These are phyloP conservation scores for Colletotrichum brevisporum DNA, from an alignment of 2,329 filamentous ascomycete species.

Conservation along the genomic window DNA sequence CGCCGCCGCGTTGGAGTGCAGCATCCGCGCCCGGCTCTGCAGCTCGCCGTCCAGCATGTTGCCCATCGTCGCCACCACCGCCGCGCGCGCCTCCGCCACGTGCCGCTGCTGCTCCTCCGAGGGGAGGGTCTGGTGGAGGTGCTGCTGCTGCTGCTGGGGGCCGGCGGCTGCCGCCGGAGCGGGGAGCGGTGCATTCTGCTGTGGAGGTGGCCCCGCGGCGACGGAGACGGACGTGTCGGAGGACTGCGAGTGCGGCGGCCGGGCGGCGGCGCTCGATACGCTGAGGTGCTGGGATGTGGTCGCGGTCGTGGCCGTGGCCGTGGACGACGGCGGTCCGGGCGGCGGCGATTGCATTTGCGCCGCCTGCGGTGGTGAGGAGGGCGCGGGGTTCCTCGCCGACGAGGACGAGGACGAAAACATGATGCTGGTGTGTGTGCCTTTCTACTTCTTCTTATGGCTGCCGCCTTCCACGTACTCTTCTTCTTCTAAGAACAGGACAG, in stretches of 20 bases:
- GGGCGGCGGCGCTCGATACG: constrained; percentile 35
- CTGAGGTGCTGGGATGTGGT: constrained; percentile 31
- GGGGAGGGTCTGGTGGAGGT: constrained; percentile 55
- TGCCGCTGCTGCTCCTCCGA: constrained; percentile 60
- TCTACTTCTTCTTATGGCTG: too few species aligned
- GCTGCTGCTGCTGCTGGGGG: constrained; percentile 13
- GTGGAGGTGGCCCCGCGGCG: constrained; percentile 10
- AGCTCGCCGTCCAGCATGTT: constrained; percentile 79
- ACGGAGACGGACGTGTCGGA: constrained; percentile 37
- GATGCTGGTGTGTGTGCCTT: neutral
- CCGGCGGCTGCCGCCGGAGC: constrained; percentile 10
- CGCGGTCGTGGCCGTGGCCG: constrained; percentile 21
- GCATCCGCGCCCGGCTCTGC: constrained; percentile 74
- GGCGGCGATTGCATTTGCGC: constrained; percentile 5
- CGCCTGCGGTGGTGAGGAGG: neutral
- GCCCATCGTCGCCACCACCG: constrained; percentile 74
- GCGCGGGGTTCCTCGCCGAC: constrained; percentile 19
- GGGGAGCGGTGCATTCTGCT: constrained; percentile 9
- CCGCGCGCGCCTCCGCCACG: constrained; percentile 70
- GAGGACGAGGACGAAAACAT: constrained; percentile 38
- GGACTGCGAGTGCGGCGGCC: constrained; percentile 30
- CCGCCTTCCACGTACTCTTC: neutral
- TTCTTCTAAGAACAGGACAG: neutral
- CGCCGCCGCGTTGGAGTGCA: constrained; percentile 78
- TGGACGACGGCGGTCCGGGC: constrained; percentile 20